A percentile compares a stretch with the other conserved stretches of the same genome.
phyloP scores from a whole-genome alignment of 805 yeast genomes.

The Cyberlindnera subsufficiens region DNA sequence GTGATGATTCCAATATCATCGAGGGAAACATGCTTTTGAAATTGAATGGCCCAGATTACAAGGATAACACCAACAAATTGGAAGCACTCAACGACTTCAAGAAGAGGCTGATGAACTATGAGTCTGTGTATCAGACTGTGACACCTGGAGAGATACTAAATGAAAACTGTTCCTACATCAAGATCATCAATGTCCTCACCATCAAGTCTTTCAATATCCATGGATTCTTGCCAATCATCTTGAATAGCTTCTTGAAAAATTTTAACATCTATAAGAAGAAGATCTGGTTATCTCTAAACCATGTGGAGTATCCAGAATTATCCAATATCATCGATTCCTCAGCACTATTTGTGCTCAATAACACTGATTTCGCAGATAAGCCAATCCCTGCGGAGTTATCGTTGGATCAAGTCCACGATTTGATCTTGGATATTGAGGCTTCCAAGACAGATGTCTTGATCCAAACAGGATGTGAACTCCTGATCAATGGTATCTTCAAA shows the following conservation, averaged over 20 bases:
- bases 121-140: conserved; percentile 46
- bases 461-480: conserved; percentile 16
- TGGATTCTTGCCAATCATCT: conserved; percentile 23
- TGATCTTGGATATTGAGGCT: conserved; percentile 17
- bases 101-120: conserved; percentile 45
- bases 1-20: conserved; percentile 23
- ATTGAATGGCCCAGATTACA: conserved; percentile 29
- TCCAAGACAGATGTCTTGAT: conserved; percentile 11
- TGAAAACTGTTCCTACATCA: conserved; percentile 48
- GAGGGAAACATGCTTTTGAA: conserved; percentile 27
- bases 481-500: conserved; percentile 18
- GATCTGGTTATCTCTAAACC: conserved; percentile 12
- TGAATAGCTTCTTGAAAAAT: conserved; percentile 15
- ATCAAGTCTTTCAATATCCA: conserved; percentile 48
- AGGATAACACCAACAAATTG: conserved; percentile 10
- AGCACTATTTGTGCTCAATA: conserved; percentile 1
- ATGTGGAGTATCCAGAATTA: conserved; percentile 7
- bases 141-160: conserved; percentile 32
- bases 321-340: background rate
- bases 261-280: conserved; percentile 17
- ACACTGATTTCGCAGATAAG: background rate
- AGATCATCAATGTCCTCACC: conserved; percentile 56
- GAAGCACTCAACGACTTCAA: conserved; percentile 29
- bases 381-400: conserved; percentile 1
- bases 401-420: conserved; percentile 19